phyloP scores from a whole-genome alignment of 768 basidiomycete species.

The Clitopilus passeckerianus region DNA sequence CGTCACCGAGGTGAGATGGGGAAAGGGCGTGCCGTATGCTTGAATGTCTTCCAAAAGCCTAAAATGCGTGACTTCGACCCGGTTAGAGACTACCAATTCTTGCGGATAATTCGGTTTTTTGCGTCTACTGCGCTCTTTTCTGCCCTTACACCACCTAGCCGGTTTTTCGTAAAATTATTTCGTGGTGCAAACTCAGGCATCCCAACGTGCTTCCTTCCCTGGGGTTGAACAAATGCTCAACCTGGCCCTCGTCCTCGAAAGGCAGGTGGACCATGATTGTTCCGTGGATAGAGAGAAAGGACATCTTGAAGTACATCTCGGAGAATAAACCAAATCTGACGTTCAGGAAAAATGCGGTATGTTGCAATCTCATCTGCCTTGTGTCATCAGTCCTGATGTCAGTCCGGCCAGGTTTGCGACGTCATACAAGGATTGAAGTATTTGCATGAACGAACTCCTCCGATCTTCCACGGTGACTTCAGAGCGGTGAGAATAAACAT shows the following conservation, averaged over 20 bases:
- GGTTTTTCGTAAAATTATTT: too few species aligned
- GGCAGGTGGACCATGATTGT: neutral
- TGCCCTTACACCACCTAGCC: too few species aligned
- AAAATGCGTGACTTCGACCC: too few species aligned
- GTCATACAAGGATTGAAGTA: neutral
- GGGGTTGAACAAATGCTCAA: slow-evolving; percentile 4
- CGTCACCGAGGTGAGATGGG: too few species aligned
- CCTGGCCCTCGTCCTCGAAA: slow-evolving; percentile 1
- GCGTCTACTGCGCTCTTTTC: too few species aligned
- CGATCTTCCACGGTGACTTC: neutral
- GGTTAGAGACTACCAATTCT: too few species aligned
- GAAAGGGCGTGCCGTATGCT: too few species aligned
- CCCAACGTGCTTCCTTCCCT: slow-evolving; percentile 13
- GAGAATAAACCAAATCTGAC: neutral
- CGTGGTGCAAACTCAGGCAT: slow-evolving; percentile 6
- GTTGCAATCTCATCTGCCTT: too few species aligned
- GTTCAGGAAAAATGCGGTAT: neutral
- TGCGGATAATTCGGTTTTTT: too few species aligned
- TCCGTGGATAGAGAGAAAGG: neutral
- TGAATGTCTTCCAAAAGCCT: too few species aligned
- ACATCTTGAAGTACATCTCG: neutral
- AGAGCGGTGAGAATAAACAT: neutral
- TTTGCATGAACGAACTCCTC: neutral
- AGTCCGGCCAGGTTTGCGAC: neutral
- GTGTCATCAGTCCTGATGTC: too few species aligned